Percentiles rank a stretch among this genome's conserved stretches.
These are phyloP conservation scores for Rhododendron simsii DNA, from an alignment of 148 eudicot genomes.

Conservation along the genomic window DNA sequence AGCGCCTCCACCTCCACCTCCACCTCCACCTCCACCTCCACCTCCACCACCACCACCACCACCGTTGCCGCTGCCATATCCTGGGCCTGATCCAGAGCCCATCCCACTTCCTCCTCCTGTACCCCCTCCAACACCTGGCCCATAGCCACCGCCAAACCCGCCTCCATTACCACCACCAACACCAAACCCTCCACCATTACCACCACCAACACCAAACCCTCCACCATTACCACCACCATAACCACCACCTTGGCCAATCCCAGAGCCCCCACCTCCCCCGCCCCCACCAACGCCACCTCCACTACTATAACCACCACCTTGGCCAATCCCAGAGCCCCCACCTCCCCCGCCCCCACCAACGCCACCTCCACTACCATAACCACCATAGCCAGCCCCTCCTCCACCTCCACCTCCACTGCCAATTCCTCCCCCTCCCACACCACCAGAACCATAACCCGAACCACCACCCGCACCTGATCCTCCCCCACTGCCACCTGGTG, in stretches of 20 bases:
- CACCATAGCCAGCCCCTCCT: background rate
- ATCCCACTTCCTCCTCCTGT: background rate
- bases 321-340: background rate
- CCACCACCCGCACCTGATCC: constrained; percentile 4
- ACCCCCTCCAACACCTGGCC: background rate
- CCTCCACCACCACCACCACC: background rate
- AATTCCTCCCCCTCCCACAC: background rate
- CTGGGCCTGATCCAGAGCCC: background rate
- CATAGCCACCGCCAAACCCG: background rate
- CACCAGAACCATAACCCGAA: constrained; percentile 8
- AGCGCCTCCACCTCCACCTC: background rate
- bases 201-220: background rate
- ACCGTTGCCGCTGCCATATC: background rate
- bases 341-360: background rate
- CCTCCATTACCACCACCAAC: background rate
- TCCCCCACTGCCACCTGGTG: background rate
- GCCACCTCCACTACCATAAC: background rate
- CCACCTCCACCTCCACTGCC: constrained; percentile 1
- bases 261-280: background rate
- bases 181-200: background rate
- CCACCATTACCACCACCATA: background rate
- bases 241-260: background rate
- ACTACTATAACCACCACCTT: background rate
- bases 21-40: background rate
- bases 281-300: background rate